Conservation (phyloP, 768 basidiomycete species). For the Albatrellus ellisii region DNA sequence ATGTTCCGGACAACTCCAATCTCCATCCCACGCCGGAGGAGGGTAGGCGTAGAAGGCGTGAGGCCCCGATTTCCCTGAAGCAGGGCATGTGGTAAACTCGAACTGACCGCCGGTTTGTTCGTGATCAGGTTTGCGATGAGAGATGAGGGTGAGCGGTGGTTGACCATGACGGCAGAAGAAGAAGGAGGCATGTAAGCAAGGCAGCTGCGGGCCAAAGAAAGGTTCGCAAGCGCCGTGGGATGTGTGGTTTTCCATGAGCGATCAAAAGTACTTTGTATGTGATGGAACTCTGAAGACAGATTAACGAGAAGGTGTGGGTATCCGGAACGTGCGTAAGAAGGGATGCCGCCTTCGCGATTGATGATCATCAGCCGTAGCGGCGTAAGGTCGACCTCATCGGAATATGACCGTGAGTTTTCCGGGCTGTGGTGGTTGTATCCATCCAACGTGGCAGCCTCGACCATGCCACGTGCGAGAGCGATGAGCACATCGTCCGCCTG, state of each 20-base stretch:
- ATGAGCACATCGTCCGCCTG: constrained; percentile 82
- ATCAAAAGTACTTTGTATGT: constrained; percentile 80
- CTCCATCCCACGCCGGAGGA: constrained; percentile 80
- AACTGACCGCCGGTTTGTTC: constrained; percentile 93
- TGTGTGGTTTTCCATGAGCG: constrained; percentile 62
- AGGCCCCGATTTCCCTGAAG: constrained; percentile 79
- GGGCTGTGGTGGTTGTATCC: constrained; percentile 23
- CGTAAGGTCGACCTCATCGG: constrained; percentile 66
- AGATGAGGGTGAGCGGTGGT: constrained; percentile 89
- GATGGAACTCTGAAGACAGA: constrained; percentile 71
- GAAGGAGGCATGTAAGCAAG: constrained; percentile 85
- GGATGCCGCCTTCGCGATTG: constrained; percentile 91
- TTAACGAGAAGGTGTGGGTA: constrained; percentile 95
- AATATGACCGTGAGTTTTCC: constrained; percentile 22
- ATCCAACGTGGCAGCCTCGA: constrained; percentile 37
- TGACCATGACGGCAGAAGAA: constrained; percentile 93
- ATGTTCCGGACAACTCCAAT: constrained; percentile 67
- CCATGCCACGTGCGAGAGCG: constrained; percentile 81
- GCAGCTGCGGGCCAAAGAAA: constrained; percentile 76
- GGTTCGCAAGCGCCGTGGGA: constrained; percentile 78
- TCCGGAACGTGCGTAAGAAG: constrained; percentile 91
- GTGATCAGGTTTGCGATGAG: constrained; percentile 97
- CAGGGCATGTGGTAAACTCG: constrained; percentile 87
- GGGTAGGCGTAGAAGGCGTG: constrained; percentile 83
- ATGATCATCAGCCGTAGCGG: constrained; percentile 96